Evolutionary conservation across 805 yeast species (phyloP).

Genomic region (Aciculoconidium aculeatum): DNA sequence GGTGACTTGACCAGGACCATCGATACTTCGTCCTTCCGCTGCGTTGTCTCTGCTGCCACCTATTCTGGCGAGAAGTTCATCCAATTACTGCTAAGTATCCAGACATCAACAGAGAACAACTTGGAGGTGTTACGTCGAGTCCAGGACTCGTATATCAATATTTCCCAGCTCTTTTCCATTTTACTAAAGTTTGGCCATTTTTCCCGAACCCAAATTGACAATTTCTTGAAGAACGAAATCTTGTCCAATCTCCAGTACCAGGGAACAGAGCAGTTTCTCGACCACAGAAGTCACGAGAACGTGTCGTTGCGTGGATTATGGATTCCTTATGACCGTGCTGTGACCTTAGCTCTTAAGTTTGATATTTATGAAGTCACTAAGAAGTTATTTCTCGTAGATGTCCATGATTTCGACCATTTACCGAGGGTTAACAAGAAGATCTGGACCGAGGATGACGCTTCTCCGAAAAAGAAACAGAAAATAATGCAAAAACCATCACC

Average conservation of each 20-base stretch:
- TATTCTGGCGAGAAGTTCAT: slow-evolving; percentile 33
- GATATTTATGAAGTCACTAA: slow-evolving; percentile 35
- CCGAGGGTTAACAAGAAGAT: slow-evolving; percentile 20
- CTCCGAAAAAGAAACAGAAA: slow-evolving; percentile 36
- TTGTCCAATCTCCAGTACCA: slow-evolving; percentile 26
- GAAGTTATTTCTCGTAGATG: slow-evolving; percentile 36
- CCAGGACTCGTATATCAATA: slow-evolving; percentile 37
- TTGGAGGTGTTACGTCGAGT: slow-evolving; percentile 32
- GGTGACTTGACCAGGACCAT: slow-evolving; percentile 37
- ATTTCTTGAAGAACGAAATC: slow-evolving; percentile 29
- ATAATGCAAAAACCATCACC: no score
- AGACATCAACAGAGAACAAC: slow-evolving; percentile 5
- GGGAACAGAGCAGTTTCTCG: slow-evolving; percentile 15
- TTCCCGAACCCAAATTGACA: slow-evolving; percentile 20
- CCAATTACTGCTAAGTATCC: slow-evolving; percentile 22
- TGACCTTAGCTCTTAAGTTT: slow-evolving; percentile 30
- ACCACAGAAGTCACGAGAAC: slow-evolving; percentile 25
- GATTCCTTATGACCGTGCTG: slow-evolving; percentile 41
- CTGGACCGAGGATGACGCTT: slow-evolving; percentile 24
- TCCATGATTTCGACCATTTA: slow-evolving; percentile 36
- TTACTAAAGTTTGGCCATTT: slow-evolving; percentile 24
- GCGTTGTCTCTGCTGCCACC: slow-evolving; percentile 21
- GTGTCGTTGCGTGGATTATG: slow-evolving; percentile 29
- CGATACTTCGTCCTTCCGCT: slow-evolving; percentile 23
- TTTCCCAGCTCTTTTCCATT: slow-evolving; percentile 31